Percentiles rank a stretch among this genome's conserved stretches.
These are phyloP conservation scores for Huntiella moniliformis DNA, from an alignment of 2,329 filamentous ascomycete species.

Conservation along the genomic window DNA sequence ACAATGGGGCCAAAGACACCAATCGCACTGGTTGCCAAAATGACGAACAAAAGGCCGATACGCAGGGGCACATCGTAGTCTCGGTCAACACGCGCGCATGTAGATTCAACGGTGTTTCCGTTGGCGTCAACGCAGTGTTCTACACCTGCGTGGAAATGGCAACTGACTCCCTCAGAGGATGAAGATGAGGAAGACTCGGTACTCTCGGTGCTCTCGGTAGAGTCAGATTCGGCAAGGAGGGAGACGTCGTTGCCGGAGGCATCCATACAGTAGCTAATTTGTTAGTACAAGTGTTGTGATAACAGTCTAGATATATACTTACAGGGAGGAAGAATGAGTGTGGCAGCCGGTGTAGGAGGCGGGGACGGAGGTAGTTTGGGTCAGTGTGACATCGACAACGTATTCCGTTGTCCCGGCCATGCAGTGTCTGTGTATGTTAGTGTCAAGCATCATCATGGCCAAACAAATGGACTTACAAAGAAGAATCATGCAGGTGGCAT, in stretches of 20 bases:
- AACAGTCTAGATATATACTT: conserved; percentile 14
- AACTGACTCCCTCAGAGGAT: conserved; percentile 24
- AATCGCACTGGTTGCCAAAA: conserved; percentile 47
- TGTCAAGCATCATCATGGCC: neutral
- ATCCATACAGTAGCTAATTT: conserved; percentile 41
- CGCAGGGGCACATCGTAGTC: conserved; percentile 51
- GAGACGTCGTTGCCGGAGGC: conserved; percentile 41
- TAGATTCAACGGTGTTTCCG: conserved; percentile 17
- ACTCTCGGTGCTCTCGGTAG: conserved; percentile 17
- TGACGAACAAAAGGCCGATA: conserved; percentile 53
- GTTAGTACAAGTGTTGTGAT: neutral
- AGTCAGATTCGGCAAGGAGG: conserved; percentile 19
- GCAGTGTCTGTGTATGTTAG: conserved; percentile 22
- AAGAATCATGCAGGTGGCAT: conserved; percentile 24
- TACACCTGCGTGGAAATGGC: conserved; percentile 58
- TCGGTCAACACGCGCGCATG: conserved; percentile 27
- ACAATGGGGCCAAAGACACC: conserved; percentile 21
- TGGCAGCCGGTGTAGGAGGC: conserved; percentile 48
- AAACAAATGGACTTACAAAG: conserved; percentile 19
- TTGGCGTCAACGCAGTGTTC: conserved; percentile 40
- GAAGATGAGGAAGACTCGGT: neutral
- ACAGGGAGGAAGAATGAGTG: conserved; percentile 38
- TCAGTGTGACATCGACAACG: conserved; percentile 27
- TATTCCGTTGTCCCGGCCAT: conserved; percentile 26
- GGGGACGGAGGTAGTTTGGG: conserved; percentile 35